Percentiles rank a stretch among this genome's conserved stretches.
Conservation (phyloP, 441 rosid species). For the Monsonia emarginata region DNA sequence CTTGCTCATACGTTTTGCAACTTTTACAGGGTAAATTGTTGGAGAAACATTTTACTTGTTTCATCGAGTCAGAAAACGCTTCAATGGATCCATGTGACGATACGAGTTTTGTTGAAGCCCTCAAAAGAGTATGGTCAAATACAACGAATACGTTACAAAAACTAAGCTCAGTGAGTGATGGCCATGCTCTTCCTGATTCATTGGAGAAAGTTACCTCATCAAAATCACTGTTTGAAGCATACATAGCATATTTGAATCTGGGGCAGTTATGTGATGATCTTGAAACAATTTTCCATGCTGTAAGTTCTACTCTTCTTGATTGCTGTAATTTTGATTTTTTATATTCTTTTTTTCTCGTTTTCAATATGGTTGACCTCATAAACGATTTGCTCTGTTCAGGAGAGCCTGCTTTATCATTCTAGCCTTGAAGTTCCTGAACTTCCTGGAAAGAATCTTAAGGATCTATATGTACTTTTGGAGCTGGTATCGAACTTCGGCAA, state of each 20-base stretch:
- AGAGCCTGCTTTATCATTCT: constrained; percentile 36
- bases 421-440: constrained; percentile 22
- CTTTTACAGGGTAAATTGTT: constrained; percentile 52
- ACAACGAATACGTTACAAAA: constrained; percentile 38
- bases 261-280: constrained; percentile 42
- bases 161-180: constrained; percentile 30
- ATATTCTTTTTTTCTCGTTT: constrained; percentile 4
- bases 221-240: constrained; percentile 49
- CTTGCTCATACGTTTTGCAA: constrained; percentile 1
- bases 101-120: constrained; percentile 27
- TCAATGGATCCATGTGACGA: constrained; percentile 15
- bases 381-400: constrained; percentile 38
- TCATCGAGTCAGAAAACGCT: constrained; percentile 20
- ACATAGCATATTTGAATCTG: constrained; percentile 36
- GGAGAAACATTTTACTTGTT: constrained; percentile 36
- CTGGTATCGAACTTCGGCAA: constrained; percentile 49
- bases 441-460: constrained; percentile 38
- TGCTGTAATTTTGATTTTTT: no score
- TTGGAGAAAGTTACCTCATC: constrained; percentile 46
- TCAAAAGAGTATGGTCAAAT: constrained; percentile 29
- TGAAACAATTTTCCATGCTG: constrained; percentile 40
- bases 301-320: no score
- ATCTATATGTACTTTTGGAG: constrained; percentile 42
- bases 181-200: constrained; percentile 25
- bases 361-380: constrained; percentile 7